A percentile compares a stretch with the other conserved stretches of the same genome.
These are phyloP conservation scores for Monascus purpureus DNA, from an alignment of 495 filamentous ascomycete genomes.

Conservation along the genomic window DNA sequence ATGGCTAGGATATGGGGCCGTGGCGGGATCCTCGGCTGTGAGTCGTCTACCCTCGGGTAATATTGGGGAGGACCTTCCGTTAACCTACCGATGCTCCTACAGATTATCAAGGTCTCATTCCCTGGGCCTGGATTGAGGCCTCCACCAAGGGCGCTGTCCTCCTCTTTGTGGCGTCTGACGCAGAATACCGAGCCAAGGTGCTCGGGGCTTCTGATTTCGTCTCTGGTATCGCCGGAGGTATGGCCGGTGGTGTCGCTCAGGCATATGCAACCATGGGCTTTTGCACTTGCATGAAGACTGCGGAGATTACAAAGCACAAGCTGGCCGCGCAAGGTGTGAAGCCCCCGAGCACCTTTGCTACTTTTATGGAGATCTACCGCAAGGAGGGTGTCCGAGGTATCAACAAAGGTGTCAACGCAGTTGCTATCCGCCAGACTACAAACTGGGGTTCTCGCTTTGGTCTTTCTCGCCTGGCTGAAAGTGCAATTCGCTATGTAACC, in stretches of 20 bases:
- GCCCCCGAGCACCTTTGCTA: slow-evolving; percentile 75
- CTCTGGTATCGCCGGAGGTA: slow-evolving; percentile 80
- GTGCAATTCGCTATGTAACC: slow-evolving; percentile 66
- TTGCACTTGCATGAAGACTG: slow-evolving; percentile 99
- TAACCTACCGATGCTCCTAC: no score
- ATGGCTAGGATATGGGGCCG: slow-evolving; percentile 81
- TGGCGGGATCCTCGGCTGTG: slow-evolving; percentile 92
- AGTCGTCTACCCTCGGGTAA: no score
- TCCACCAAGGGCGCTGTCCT: slow-evolving; percentile 98
- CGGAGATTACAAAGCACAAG: slow-evolving; percentile 98
- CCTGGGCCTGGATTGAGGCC: slow-evolving; percentile 99
- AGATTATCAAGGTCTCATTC: slow-evolving; percentile 99
- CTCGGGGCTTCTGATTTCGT: slow-evolving; percentile 77
- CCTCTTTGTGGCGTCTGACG: slow-evolving; percentile 97
- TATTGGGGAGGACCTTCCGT: no score
- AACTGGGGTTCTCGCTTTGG: slow-evolving; percentile 98
- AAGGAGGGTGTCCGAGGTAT: slow-evolving; percentile 91
- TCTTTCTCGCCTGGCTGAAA: slow-evolving; percentile 78
- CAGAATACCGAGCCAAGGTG: slow-evolving; percentile 77
- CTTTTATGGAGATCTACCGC: slow-evolving; percentile 95
- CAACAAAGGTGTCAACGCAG: slow-evolving; percentile 96
- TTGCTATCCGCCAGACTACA: slow-evolving; percentile 96
- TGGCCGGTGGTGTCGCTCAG: slow-evolving; percentile 89
- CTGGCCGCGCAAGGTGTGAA: slow-evolving; percentile 69
- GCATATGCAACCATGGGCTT: slow-evolving; percentile 99